A percentile compares a stretch with the other conserved stretches of the same genome.
phyloP scores from a whole-genome alignment of 1,284 basidiomycete genomes.

The Cryptococcus wingfieldii region DNA sequence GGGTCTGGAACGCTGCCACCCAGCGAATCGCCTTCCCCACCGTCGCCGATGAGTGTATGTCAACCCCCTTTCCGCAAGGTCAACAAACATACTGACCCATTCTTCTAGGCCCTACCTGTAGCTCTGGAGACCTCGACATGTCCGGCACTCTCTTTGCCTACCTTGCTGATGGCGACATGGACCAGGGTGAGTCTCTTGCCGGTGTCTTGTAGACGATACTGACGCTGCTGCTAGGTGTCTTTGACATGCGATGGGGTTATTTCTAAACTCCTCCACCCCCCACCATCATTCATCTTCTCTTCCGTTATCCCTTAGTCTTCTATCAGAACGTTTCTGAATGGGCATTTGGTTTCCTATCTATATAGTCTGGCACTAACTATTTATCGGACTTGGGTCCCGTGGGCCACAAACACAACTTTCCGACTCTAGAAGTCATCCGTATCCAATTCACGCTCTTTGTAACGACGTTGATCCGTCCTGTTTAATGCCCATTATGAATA shows the following conservation, averaged over 20 bases:
- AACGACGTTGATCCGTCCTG: not conserved
- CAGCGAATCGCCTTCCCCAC: conserved; percentile 58
- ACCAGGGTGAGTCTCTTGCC: conserved; percentile 26
- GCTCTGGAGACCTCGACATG: conserved; percentile 51
- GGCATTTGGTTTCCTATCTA: not conserved
- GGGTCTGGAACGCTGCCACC: conserved; percentile 61
- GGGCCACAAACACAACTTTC: too few relatives aligned
- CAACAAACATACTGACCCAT: not conserved
- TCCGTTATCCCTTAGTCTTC: not conserved
- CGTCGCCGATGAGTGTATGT: conserved; percentile 53
- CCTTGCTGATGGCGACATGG: conserved; percentile 33
- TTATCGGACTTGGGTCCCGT: too few relatives aligned
- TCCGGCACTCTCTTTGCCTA: conserved; percentile 48
- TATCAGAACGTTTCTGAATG: not conserved
- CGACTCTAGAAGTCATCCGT: too few relatives aligned
- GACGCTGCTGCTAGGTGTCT: conserved; percentile 4
- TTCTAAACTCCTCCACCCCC: conserved; percentile 3
- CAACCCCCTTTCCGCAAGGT: not conserved
- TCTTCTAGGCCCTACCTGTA: conserved; percentile 45
- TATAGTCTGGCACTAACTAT: not conserved
- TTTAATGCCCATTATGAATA: conserved; percentile 1
- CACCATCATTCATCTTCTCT: not conserved
- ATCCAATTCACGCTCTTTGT: conserved; percentile 1
- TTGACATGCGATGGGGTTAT: conserved; percentile 16
- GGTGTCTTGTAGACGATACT: not conserved